Base-by-base conservation (phyloP, 495 filamentous ascomycete genomes). In the Penicillium taxi region DNA sequence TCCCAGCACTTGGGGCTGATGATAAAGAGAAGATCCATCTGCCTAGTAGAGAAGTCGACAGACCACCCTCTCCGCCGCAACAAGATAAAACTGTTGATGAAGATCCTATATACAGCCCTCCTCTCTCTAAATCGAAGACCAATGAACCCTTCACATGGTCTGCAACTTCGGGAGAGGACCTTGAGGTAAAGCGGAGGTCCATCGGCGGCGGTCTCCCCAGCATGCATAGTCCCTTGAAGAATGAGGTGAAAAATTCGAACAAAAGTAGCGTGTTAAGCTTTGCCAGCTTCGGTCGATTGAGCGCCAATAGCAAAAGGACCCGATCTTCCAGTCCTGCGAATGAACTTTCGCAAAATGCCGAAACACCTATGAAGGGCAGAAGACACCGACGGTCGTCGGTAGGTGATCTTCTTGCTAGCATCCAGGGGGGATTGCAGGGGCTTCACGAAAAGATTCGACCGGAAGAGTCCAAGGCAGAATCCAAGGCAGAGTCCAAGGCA, bases 331-430 rank as follows among this genome's bases (percentile, higher is more conserved):
- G 45, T 13, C 56, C 52, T 28, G 51, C 42, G 14, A 54, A 44
- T 20, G 56, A 57, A 15, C 23, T 61, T 11, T 39, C 48, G 3
- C 39, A 31, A n/a, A 41, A 44, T 13, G 36, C 31, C 6, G 42
- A 50, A 2, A 55, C 56, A 12, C 44, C 50, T 17, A 55, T 56
- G 39, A 62, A 58, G 37, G 45, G 25, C 18, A 46, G 52, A 18
- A 52, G 38, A 21, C 51, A 57, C 16, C 58, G 54, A 12, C 56
- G 61, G 9, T 35, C 51, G 11, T 65, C 61, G 2, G 46, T 55
- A 23, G 51, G 56, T 11, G 37, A 52, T 26, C 44, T 51, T 17
- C 35, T 58, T 6, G 32, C 52, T 14, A 45, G 43, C 6, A 31
- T 52, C 24, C 48, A 52, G 35, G 47, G 39, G 5, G 39, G 39